Conservation (phyloP, 2,329 filamentous ascomycete species). For the Dendryphion nanum region DNA sequence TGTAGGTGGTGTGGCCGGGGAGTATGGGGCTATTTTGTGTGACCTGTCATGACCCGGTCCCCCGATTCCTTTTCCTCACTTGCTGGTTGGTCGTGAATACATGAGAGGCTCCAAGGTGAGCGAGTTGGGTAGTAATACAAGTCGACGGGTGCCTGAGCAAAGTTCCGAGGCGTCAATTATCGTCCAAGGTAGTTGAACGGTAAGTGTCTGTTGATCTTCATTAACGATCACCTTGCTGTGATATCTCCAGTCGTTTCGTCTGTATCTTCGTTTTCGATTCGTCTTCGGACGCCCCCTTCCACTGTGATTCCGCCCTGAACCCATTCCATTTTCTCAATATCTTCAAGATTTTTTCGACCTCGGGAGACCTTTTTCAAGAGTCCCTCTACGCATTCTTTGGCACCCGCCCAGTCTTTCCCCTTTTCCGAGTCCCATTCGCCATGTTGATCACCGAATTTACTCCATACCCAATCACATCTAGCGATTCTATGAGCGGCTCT, state of each 20-base stretch:
- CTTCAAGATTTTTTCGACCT: conserved; percentile 69
- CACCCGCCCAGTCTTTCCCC: conserved; percentile 67
- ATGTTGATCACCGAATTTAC: conserved; percentile 77
- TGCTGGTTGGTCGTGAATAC: too few relatives aligned
- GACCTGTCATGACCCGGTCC: too few relatives aligned
- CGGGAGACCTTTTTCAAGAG: conserved; percentile 79
- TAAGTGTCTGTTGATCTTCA: too few relatives aligned
- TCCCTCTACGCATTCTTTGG: conserved; percentile 78
- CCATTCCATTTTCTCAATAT: conserved; percentile 73
- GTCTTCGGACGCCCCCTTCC: conserved; percentile 55
- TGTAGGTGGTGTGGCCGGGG: too few relatives aligned
- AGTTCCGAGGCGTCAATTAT: too few relatives aligned
- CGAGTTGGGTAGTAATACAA: neutral
- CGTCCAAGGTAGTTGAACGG: too few relatives aligned
- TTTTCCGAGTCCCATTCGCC: conserved; percentile 79
- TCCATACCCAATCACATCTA: conserved; percentile 93
- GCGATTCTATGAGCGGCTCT: conserved; percentile 93
- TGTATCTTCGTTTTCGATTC: conserved; percentile 48
- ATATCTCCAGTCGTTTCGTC: conserved; percentile 3
- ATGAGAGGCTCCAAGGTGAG: too few relatives aligned
- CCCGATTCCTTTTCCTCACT: too few relatives aligned
- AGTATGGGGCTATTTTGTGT: too few relatives aligned
- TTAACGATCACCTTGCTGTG: neutral
- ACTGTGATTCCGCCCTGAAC: conserved; percentile 71
- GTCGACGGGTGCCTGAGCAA: too few relatives aligned